phyloP scores from a whole-genome alignment of 2,329 filamentous ascomycete genomes.

The Fusarium camptoceras region DNA sequence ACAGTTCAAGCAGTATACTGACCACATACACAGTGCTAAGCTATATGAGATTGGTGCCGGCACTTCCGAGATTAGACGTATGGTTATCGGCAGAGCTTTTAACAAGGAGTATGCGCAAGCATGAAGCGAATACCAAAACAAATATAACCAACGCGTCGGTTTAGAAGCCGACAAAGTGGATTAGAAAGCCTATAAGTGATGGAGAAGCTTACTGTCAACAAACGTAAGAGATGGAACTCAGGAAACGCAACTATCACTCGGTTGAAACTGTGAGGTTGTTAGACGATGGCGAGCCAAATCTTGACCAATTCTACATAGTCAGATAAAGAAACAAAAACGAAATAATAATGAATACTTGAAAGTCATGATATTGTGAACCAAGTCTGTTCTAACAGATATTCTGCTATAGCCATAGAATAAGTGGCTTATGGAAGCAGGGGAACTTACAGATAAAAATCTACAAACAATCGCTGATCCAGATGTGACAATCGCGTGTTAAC shows the following conservation, averaged over 20 bases:
- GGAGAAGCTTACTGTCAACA: not conserved
- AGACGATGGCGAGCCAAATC: not conserved
- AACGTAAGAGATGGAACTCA: not conserved
- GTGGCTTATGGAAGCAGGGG: not conserved
- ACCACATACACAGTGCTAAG: conserved; percentile 63
- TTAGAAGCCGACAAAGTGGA: not conserved
- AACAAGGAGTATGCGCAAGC: conserved; percentile 80
- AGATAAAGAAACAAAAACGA: not conserved
- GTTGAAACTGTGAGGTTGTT: not conserved
- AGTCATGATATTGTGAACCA: not conserved
- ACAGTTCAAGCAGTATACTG: conserved; percentile 46
- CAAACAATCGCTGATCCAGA: not conserved
- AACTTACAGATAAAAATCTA: not conserved
- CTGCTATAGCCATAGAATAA: not conserved
- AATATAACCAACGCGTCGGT: not conserved
- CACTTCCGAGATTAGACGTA: conserved; percentile 91
- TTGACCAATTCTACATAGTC: not conserved
- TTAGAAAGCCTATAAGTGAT: not conserved
- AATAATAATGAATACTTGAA: not conserved
- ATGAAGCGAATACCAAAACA: conserved; percentile 25
- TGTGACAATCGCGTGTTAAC: not conserved
- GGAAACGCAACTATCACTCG: conserved; percentile 17
- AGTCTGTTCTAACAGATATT: not conserved
- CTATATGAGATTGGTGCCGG: conserved; percentile 98
- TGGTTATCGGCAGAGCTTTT: conserved; percentile 93